Evolutionary conservation across 2,329 filamentous ascomycete genomes (phyloP).

Genomic region (Plectosphaerella cucumerina): DNA sequence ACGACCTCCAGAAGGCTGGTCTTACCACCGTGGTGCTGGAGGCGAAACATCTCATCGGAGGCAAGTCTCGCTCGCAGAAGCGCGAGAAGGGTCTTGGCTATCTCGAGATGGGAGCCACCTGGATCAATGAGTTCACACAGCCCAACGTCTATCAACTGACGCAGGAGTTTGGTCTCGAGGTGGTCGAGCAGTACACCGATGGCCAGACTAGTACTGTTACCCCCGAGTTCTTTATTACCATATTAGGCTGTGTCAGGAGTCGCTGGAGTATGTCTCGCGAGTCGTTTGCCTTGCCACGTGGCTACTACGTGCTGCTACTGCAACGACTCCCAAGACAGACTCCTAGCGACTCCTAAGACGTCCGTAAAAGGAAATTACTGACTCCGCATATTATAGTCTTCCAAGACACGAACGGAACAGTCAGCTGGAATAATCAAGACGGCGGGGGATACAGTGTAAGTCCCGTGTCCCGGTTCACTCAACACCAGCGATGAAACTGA

Average conservation of each 20-base stretch:
- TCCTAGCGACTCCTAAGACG: no score
- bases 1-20: conserved; percentile 1
- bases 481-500: no score
- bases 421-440: neutral
- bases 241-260: no score
- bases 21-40: conserved; percentile 1
- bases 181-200: conserved; percentile 6
- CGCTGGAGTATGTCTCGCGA: no score
- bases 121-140: conserved; percentile 13
- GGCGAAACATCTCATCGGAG: conserved; percentile 6
- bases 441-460: neutral
- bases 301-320: no score
- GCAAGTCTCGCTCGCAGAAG: conserved; percentile 4
- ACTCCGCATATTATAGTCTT: no score
- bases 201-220: conserved; percentile 4
- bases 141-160: conserved; percentile 2
- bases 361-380: no score
- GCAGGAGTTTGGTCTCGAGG: conserved; percentile 9
- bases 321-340: no score
- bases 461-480: no score
- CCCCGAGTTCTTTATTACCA: no score
- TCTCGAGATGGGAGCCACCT: conserved; percentile 11
- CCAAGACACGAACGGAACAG: conserved; percentile 1
- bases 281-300: no score
- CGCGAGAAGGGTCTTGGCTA: conserved; percentile 3